Conservation (phyloP, 129 eudicot species). For the Apium graveolens region DNA sequence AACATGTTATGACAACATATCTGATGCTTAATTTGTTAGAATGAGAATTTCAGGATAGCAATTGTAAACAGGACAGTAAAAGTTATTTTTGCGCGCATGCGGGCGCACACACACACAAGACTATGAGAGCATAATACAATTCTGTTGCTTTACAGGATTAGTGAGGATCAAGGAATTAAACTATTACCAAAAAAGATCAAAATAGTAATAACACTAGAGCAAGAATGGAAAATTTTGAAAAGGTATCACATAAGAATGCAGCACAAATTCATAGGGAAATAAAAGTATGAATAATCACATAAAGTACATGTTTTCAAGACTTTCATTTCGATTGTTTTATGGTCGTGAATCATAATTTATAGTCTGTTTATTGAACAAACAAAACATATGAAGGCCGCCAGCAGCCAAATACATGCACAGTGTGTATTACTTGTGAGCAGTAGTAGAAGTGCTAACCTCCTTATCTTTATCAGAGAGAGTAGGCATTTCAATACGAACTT, state of each 20-base stretch:
- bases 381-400: neutral
- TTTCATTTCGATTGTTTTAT: neutral
- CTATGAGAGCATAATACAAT: neutral
- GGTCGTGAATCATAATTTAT: neutral
- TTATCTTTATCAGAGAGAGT: conserved; percentile 82
- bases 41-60: too few relatives aligned
- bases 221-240: neutral
- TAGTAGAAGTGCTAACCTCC: conserved; percentile 38
- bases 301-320: neutral
- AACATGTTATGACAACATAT: neutral
- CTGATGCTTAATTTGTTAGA: neutral
- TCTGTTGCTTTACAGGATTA: neutral
- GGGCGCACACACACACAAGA: too few relatives aligned
- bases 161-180: neutral
- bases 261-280: neutral
- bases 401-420: conserved; percentile 5
- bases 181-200: neutral
- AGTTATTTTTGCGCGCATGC: too few relatives aligned
- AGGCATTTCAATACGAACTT: conserved; percentile 74
- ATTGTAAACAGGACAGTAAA: neutral
- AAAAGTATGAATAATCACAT: neutral
- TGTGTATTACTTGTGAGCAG: conserved; percentile 1
- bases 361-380: neutral
- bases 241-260: neutral
- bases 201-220: neutral